Base-by-base conservation (phyloP, 768 basidiomycete genomes). In the Podaxis sp. region DNA sequence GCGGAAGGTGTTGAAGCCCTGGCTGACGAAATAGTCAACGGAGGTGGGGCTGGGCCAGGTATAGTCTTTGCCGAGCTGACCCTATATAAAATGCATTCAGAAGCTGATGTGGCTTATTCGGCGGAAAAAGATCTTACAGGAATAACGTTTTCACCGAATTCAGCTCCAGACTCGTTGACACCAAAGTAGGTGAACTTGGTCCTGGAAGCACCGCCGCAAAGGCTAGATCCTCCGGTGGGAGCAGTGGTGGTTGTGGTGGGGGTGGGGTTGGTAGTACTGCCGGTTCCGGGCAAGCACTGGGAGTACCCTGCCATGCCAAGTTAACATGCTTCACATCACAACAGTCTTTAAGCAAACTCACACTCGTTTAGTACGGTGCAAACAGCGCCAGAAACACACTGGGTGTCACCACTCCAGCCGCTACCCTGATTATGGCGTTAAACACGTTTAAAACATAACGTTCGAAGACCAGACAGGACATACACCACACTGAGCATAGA, bases 121-220 rank as follows among this genome's bases (percentile, higher is more conserved):
- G 4, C 8, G 26, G 28, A 59, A n/a, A 20, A 24, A 24, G 38
- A 70, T 49, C 72, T 68, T 60, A 85, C 86, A 15, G 86, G 86
- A 66, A 80, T 77, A 17, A 68, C 72, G 12, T 66, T 74, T 64
- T 78, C 73, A 17, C 86, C 86, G 64, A 87, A 88, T 71, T 88
- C 86, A 46, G 85, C 86, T 66, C 85, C 84, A 56, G 84, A 81
- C 70, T 87, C 72, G 73, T 84, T 87, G 49, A 87, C 85, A 71
- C 86, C 87, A 64, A 87, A 86, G 76, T 73, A 85, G 69, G 80
- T 76, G 80, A 88, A 87, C 70, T 85, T 86, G 51, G 83, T 85
- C 51, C 61, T 65, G 17, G 66, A 26, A 13, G 62, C 66, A 26
- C 58, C 53, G 28, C 51, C 64, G 13, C 61, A 62, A 51, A 65